Percentiles rank a stretch among this genome's conserved stretches.
Conservation (phyloP, 148 eudicot species). For the Rhododendron vialii region DNA sequence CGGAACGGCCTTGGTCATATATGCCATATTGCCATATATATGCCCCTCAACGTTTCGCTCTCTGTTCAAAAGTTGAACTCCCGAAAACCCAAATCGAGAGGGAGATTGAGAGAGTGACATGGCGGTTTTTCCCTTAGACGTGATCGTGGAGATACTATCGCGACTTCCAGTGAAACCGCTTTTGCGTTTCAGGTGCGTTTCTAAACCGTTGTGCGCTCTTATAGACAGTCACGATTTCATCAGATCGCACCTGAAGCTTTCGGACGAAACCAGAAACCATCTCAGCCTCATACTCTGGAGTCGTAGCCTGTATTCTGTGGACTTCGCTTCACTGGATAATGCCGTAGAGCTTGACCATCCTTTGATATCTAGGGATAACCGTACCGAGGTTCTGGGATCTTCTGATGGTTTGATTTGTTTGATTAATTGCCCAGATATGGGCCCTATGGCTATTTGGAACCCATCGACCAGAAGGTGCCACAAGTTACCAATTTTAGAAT, state of each 20-base stretch:
- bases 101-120: background rate
- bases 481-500: background rate
- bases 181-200: background rate
- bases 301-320: background rate
- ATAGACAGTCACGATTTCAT: background rate
- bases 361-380: background rate
- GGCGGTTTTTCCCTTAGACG: background rate
- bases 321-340: constrained; percentile 21
- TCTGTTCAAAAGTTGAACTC: too few species aligned
- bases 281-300: background rate
- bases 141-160: background rate
- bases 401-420: constrained; percentile 15
- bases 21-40: too few species aligned
- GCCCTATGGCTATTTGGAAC: background rate
- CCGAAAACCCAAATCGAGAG: background rate
- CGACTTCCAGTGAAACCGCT: background rate
- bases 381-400: constrained; percentile 25
- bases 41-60: too few species aligned
- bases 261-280: background rate
- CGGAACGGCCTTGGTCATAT: too few species aligned
- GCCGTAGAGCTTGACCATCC: constrained; percentile 7
- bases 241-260: background rate
- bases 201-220: background rate
- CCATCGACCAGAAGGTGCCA: background rate
- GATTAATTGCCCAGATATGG: background rate